A percentile compares a stretch with the other conserved stretches of the same genome.
phyloP scores from a whole-genome alignment of 108 stramenopile genomes.

The Nannochloropsis salina region DNA sequence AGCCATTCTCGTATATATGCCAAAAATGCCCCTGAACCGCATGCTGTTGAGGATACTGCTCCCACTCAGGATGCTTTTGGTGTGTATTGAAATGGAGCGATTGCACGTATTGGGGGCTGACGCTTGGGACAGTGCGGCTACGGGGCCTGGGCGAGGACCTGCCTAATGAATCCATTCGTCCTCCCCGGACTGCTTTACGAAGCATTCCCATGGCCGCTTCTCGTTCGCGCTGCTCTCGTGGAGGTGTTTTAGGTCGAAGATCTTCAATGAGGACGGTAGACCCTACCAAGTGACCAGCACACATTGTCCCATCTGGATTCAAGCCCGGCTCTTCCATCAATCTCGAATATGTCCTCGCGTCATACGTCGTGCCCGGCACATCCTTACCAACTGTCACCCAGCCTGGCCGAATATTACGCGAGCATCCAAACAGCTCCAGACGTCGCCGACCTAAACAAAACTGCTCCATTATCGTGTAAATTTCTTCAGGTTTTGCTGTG shows the following conservation, averaged over 20 bases:
- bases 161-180: background rate
- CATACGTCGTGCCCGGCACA: background rate
- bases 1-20: background rate
- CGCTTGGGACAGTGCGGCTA: background rate
- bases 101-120: background rate
- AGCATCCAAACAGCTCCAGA: conserved; percentile 10
- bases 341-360: background rate
- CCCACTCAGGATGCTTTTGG: background rate
- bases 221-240: conserved; percentile 1
- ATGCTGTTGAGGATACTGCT: background rate
- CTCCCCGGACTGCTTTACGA: background rate
- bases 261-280: conserved; percentile 5
- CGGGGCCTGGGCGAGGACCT: background rate
- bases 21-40: background rate
- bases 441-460: conserved; percentile 18
- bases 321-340: background rate
- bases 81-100: background rate
- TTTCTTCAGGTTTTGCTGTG: background rate
- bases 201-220: background rate
- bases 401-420: conserved; percentile 5
- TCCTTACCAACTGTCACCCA: conserved; percentile 21
- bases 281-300: conserved; percentile 8
- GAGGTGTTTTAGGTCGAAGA: conserved; percentile 5
- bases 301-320: background rate
- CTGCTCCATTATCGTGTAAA: conserved; percentile 21